Evolutionary conservation across 257 asterid species (phyloP), one percentile per base, ranked within the genome.

Genomic region (Oldenlandia corymbosa): DNA sequence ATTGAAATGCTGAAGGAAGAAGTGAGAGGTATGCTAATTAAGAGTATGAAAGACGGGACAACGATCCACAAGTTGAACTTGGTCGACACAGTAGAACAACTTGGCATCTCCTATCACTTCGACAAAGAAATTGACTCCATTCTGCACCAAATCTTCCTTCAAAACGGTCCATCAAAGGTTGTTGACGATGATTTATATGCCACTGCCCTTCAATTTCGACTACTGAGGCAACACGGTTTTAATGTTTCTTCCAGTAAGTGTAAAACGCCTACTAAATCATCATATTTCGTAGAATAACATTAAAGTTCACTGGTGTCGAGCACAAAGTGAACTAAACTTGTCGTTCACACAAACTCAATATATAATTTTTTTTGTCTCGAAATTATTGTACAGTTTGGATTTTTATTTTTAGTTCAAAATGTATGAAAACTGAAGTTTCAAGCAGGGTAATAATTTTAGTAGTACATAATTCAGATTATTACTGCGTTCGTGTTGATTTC

Each of bases 181-280:
- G 23, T 16, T 1, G 23, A 46, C 4, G 7, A 23, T 23, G 56
- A 50, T 23, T 50, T 50, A 12, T 20, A 23, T n/a, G 16, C 56
- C 3, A 23, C 27, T 1, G 56, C 56, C 1, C 56, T 50, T 50
- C 30, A 10, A 5, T 50, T 50, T 50, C 56, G 56, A 23, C 16
- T 50, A 23, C n/a, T 47, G 52, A 47, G 21, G 52, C 52, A 47
- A 23, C 52, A 47, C 18, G 52, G 52, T n/a, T 47, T 50, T 50
- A 23, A 50, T 30, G 23, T 50, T 50, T 20, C 56, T 50, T 50
- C 30, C 23, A 30, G 56, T 50, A 50, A n/a, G n/a, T n/a, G n/a
- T n/a, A n/a, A n/a, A n/a, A n/a, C n/a, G n/a, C n/a, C n/a, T n/a
- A n/a, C n/a, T n/a, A n/a, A n/a, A n/a, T n/a, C n/a, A n/a, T n/a